These are phyloP conservation scores for Saccharum officinarum DNA, from an alignment of 176 grass and related monocot genomes.

Conservation along the genomic window DNA sequence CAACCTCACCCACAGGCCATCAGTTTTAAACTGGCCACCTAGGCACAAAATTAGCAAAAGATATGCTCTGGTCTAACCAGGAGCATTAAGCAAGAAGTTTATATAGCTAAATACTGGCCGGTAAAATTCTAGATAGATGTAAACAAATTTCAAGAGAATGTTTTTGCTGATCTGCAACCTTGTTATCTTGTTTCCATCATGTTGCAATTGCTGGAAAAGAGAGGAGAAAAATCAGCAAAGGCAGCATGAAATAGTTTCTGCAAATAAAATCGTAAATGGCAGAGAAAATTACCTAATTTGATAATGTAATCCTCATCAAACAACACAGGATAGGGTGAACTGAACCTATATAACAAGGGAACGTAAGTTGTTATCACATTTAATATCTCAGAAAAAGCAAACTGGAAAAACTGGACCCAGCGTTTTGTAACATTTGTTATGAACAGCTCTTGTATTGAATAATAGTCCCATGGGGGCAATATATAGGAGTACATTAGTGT, in stretches of 20 bases:
- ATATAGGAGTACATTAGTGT: not conserved
- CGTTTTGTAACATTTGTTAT: not conserved
- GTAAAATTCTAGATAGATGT: not conserved
- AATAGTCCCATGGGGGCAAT: not conserved
- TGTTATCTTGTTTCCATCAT: slow-evolving; percentile 9
- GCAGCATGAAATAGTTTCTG: not conserved
- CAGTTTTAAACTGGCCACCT: not conserved
- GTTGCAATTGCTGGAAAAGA: not conserved
- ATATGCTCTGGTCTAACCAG: not conserved
- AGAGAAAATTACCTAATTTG: not conserved
- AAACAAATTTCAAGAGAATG: not conserved
- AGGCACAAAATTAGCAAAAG: not conserved
- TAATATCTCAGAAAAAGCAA: slow-evolving; percentile 15
- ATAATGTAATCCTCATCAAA: not conserved
- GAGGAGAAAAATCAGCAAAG: not conserved
- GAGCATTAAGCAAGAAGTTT: not conserved
- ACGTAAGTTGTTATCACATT: not conserved
- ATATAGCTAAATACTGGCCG: not conserved
- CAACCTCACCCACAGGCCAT: not conserved
- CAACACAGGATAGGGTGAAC: not conserved
- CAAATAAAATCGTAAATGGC: not conserved
- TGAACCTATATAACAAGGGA: not conserved
- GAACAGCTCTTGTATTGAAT: not conserved
- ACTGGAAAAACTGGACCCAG: slow-evolving; percentile 3
- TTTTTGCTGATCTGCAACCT: not conserved